Evolutionary conservation across 2,329 filamentous ascomycete genomes (phyloP).

Genomic region (Aotearoamyces nothofagi): DNA sequence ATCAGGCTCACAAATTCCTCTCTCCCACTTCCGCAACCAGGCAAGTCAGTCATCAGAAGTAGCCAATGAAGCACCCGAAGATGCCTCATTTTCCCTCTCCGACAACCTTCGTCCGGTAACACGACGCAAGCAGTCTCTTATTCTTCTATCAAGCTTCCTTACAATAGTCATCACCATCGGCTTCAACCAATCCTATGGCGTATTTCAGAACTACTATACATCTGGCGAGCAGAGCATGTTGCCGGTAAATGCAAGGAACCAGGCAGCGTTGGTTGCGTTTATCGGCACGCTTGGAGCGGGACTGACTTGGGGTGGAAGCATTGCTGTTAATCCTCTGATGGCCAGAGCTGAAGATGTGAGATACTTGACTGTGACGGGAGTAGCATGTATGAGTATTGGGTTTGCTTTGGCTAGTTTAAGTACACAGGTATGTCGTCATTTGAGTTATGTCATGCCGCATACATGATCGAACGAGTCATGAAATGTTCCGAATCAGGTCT

Average conservation of each 20-base stretch:
- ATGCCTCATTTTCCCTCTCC: too few relatives aligned
- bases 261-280: constrained; percentile 30
- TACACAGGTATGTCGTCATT: constrained; percentile 13
- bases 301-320: constrained; percentile 32
- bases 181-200: constrained; percentile 32
- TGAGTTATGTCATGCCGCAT: too few relatives aligned
- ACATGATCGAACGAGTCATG: too few relatives aligned
- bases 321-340: constrained; percentile 31
- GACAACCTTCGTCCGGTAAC: too few relatives aligned
- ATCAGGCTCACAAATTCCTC: too few relatives aligned
- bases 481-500: too few relatives aligned
- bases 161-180: constrained; percentile 31
- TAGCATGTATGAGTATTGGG: constrained; percentile 24
- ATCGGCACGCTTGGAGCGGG: constrained; percentile 31
- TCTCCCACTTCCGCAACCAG: too few relatives aligned
- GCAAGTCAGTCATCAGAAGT: too few relatives aligned
- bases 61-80: too few relatives aligned
- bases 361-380: constrained; percentile 25
- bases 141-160: constrained; percentile 27
- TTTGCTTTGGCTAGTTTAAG: constrained; percentile 25
- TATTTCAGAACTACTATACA: constrained; percentile 33
- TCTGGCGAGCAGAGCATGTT: constrained; percentile 25
- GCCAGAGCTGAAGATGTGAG: constrained; percentile 24
- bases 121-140: constrained; percentile 23
- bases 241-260: constrained; percentile 16